Conservation (phyloP, 106 monocot species). For the Dioscorea dumetorum region DNA sequence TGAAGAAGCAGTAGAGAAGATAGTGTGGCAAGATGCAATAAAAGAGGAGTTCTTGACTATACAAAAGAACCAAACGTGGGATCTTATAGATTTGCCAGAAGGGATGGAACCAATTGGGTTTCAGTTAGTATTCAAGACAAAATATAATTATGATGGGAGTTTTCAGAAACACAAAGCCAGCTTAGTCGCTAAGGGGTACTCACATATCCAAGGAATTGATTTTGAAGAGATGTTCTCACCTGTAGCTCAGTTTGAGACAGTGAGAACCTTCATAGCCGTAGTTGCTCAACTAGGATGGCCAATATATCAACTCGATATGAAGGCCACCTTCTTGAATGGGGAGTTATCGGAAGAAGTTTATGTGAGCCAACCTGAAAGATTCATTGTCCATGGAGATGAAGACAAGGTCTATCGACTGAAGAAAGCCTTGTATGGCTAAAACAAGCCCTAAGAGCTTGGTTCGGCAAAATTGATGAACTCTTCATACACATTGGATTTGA, state of each 20-base stretch:
- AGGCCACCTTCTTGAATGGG: background rate
- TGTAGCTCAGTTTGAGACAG: background rate
- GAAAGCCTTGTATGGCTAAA: slow-evolving; percentile 6
- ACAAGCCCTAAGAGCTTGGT: slow-evolving; percentile 1
- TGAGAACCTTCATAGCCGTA: background rate
- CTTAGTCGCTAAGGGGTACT: background rate
- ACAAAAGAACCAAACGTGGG: too few relatives aligned
- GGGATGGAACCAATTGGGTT: too few relatives aligned
- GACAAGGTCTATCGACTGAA: background rate
- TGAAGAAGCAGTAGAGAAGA: background rate
- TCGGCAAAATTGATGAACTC: too few relatives aligned
- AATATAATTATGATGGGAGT: too few relatives aligned
- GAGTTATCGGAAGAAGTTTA: too few relatives aligned
- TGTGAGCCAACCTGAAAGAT: too few relatives aligned
- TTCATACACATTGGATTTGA: too few relatives aligned
- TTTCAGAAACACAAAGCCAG: background rate
- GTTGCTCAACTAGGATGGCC: background rate
- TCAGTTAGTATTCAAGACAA: too few relatives aligned
- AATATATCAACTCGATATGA: background rate
- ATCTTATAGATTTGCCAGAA: too few relatives aligned
- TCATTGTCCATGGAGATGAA: too few relatives aligned
- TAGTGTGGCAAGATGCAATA: too few relatives aligned
- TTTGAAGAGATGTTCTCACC: background rate
- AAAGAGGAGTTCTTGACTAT: too few relatives aligned
- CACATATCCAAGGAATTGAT: background rate